Percentiles rank a stretch among this genome's conserved stretches.
phyloP scores from a whole-genome alignment of 345 rosid species.

The Lagerstroemia speciosa region DNA sequence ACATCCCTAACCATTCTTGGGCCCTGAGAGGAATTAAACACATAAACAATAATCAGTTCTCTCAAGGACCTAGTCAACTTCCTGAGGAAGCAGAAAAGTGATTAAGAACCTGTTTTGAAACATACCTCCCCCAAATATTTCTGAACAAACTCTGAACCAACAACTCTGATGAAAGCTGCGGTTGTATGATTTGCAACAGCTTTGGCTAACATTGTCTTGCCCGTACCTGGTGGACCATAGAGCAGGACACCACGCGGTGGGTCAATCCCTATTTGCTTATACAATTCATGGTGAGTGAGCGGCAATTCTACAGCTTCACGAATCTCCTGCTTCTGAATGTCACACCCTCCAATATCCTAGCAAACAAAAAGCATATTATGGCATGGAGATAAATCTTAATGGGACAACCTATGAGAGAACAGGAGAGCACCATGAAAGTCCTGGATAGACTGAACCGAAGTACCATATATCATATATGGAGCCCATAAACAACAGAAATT shows the following conservation, averaged over 20 bases:
- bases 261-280: slow-evolving; percentile 91
- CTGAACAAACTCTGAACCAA: slow-evolving; percentile 94
- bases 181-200: slow-evolving; percentile 97
- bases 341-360: slow-evolving; percentile 98
- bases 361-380: slow-evolving; percentile 5
- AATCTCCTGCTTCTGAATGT: slow-evolving; percentile 88
- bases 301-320: slow-evolving; percentile 85
- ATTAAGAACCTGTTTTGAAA: background rate
- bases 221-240: slow-evolving; percentile 98
- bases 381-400: background rate
- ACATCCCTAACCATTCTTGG: slow-evolving; percentile 6
- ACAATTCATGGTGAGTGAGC: slow-evolving; percentile 94
- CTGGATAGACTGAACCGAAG: background rate
- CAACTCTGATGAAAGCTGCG: slow-evolving; percentile 90
- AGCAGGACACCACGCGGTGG: slow-evolving; percentile 98
- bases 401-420: background rate
- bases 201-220: slow-evolving; percentile 85
- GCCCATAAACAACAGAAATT: too few species aligned
- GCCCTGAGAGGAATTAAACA: background rate
- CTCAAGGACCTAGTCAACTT: background rate
- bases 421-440: background rate
- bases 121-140: slow-evolving; percentile 94
- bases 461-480: too few species aligned
- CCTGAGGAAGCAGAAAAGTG: background rate
- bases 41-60: background rate